A percentile compares a stretch with the other conserved stretches of the same genome.
Conservation (phyloP, 768 basidiomycete species). For the Chalciporus sphaerocephalus region DNA sequence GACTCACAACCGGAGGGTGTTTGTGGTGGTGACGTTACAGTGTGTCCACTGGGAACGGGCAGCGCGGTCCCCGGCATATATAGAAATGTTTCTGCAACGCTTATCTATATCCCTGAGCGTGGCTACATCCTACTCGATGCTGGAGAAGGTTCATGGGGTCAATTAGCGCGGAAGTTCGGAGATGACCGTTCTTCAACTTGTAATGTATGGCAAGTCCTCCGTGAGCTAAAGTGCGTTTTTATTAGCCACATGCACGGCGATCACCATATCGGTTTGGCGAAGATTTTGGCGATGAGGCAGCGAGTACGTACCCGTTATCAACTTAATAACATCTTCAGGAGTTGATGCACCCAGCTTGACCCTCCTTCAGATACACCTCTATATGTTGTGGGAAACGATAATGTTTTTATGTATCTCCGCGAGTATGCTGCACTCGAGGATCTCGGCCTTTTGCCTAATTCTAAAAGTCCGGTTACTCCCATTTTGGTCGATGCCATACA, state of each 20-base stretch:
- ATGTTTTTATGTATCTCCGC: conserved; percentile 60
- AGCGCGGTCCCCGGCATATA: conserved; percentile 83
- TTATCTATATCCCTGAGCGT: conserved; percentile 66
- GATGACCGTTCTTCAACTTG: conserved; percentile 30
- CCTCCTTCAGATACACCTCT: conserved; percentile 60
- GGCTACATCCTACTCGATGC: conserved; percentile 81
- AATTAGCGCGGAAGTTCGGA: conserved; percentile 76
- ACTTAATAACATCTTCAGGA: background rate
- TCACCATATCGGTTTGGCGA: conserved; percentile 81
- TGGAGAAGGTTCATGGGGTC: conserved; percentile 93
- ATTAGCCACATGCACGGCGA: conserved; percentile 91
- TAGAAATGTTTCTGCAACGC: conserved; percentile 79
- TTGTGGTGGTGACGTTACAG: conserved; percentile 58
- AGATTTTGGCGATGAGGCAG: conserved; percentile 66
- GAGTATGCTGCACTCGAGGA: conserved; percentile 73
- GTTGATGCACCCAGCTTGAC: conserved; percentile 45
- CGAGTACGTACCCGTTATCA: conserved; percentile 41
- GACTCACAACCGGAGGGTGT: background rate
- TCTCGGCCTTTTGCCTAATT: conserved; percentile 51
- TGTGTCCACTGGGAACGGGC: conserved; percentile 84
- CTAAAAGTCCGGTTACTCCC: conserved; percentile 49
- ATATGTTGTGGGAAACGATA: conserved; percentile 60
- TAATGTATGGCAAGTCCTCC: conserved; percentile 55
- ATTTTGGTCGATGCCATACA: conserved; percentile 56
- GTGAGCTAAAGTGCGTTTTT: conserved; percentile 75